A percentile compares a stretch with the other conserved stretches of the same genome.
Evolutionary conservation across 768 basidiomycete genomes (phyloP).

Genomic region (Macrolepiota fuliginosa): DNA sequence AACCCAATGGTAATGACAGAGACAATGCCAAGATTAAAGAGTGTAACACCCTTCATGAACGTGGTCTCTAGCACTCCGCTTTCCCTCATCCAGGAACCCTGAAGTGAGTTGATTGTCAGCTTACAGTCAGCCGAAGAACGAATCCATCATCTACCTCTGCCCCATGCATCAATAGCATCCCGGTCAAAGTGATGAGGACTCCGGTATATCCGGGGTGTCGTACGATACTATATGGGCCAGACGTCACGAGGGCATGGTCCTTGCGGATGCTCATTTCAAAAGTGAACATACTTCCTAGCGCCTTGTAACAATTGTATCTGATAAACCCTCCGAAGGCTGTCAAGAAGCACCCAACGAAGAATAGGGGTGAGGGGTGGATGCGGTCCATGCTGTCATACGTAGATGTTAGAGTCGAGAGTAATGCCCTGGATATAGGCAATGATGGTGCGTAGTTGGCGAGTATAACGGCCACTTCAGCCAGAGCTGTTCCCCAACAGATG

Average conservation of each 20-base stretch:
- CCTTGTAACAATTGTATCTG: conserved; percentile 40
- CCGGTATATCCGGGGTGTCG: conserved; percentile 54
- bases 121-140: background rate
- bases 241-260: conserved; percentile 44
- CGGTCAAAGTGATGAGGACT: conserved; percentile 32
- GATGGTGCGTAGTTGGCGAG: conserved; percentile 26
- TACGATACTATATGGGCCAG: conserved; percentile 45
- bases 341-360: conserved; percentile 37
- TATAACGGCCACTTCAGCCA: conserved; percentile 37
- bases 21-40: conserved; percentile 27
- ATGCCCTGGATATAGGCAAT: conserved; percentile 18
- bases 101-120: conserved; percentile 1
- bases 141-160: conserved; percentile 27
- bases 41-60: conserved; percentile 26
- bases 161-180: conserved; percentile 33
- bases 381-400: conserved; percentile 19
- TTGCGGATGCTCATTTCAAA: conserved; percentile 49
- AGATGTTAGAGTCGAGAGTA: conserved; percentile 27
- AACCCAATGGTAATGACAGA: conserved; percentile 30
- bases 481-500: conserved; percentile 34
- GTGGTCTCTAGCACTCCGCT: conserved; percentile 35
- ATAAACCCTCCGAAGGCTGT: conserved; percentile 38
- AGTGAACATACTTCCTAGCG: conserved; percentile 47
- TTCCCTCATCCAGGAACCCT: conserved; percentile 45
- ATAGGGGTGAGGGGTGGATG: conserved; percentile 28